A percentile compares a stretch with the other conserved stretches of the same genome.
Conservation (phyloP, 2,329 filamentous ascomycete genomes). For the Arthrobotrys musiformis region DNA sequence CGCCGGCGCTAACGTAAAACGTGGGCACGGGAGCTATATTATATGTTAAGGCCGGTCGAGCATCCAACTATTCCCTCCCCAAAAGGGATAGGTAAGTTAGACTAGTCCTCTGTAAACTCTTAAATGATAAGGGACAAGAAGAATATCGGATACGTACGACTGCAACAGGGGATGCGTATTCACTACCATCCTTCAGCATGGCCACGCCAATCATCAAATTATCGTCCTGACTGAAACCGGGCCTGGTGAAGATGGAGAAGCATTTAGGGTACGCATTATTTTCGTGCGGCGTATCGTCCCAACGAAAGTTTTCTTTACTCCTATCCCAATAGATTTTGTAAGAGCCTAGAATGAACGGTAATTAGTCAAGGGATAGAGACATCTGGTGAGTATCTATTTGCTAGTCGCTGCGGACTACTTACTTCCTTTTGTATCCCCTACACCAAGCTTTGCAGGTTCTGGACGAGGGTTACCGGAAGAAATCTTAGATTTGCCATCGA, state of each 20-base stretch:
- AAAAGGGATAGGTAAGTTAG: neutral
- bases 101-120: neutral
- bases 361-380: neutral
- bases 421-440: neutral
- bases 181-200: constrained; percentile 2
- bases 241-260: constrained; percentile 10
- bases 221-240: neutral
- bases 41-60: constrained; percentile 1
- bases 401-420: neutral
- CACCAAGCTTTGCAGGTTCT: neutral
- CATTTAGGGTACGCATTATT: neutral
- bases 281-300: neutral
- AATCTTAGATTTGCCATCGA: neutral
- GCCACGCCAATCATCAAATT: neutral
- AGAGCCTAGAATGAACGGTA: neutral
- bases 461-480: neutral
- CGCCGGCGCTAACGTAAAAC: constrained; percentile 6
- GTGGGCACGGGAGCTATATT: constrained; percentile 7
- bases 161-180: neutral
- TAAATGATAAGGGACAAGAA: neutral
- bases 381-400: neutral
- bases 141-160: neutral
- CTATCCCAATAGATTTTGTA: neutral
- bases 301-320: neutral
- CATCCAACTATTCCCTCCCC: neutral